Base-by-base conservation (phyloP, 1,139 yeast species). In the Blastobotrys ciferrii region DNA sequence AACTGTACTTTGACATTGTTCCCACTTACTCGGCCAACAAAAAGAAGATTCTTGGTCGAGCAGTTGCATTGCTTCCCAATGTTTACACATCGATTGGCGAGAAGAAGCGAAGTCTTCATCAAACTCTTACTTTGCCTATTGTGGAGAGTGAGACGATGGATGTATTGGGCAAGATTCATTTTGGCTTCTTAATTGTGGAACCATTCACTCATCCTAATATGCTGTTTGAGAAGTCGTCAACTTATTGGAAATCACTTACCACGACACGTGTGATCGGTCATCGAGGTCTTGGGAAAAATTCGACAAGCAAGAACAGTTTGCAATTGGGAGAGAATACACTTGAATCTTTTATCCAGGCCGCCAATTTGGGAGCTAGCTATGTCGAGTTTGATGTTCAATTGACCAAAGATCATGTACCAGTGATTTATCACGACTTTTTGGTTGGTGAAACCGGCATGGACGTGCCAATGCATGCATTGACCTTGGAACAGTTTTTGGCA, bases 391-490 rank as follows among this genome's bases (percentile, higher is more conserved):
- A 92, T 67, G 98, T 92, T 33, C 98, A 92, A 66, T 72, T 92
- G 57, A 92, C 98, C n/a, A 89, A 89, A 63, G 98, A 92, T 67
- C 75, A 75, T 56, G 82, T 88, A 11, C 98, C 98, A 1, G 98
- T 92, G 11, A 86, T 92, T 35, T 92, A 92, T 63, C 98, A 92
- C 65, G 98, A 92, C 66, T 92, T 92, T 64, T 69, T 89, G 28
- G 97, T 92, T 39, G 96, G 97, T 1, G 98, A 92, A 65, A 83
- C 95, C 2, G 98, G 98, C 11, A 89, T 87, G 47, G 98, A 92
- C 69, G 84, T 91, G 46, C 98, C 98, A 2, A 91, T 92, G 96
- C 96, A 91, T 67, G 81, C 86, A 18, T 72, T 92, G 60, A 91
- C 98, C 0, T 74, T 84, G 30, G 98, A 92, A 63, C 98, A 92